Evolutionary conservation across 2,329 filamentous ascomycete genomes (phyloP).

Genomic region (Sclerotinia trifoliorum): DNA sequence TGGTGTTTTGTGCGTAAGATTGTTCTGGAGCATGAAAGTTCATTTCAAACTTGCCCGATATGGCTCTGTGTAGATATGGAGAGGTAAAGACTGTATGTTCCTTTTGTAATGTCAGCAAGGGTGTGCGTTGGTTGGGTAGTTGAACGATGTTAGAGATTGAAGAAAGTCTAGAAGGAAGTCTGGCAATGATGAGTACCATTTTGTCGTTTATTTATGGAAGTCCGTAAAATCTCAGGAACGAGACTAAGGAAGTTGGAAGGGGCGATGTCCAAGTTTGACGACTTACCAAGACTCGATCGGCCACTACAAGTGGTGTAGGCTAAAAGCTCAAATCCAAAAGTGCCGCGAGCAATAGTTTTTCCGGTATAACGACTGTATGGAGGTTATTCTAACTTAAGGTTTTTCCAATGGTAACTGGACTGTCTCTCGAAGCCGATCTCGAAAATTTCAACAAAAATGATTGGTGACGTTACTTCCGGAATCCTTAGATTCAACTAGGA

Average conservation of each 20-base stretch:
- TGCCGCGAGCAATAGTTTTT: background rate
- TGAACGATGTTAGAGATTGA: background rate
- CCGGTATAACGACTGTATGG: background rate
- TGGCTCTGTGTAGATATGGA: background rate
- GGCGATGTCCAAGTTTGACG: background rate
- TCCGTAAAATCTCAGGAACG: background rate
- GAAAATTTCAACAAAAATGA: background rate
- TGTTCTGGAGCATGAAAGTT: conserved; percentile 3
- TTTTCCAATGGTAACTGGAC: background rate
- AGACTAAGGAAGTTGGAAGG: background rate
- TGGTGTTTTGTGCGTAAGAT: background rate
- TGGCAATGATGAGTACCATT: background rate
- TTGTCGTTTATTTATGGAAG: background rate
- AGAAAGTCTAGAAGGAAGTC: background rate
- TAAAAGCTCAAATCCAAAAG: background rate
- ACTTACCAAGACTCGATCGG: conserved; percentile 8
- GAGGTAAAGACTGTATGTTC: background rate
- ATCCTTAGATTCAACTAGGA: conserved; percentile 1
- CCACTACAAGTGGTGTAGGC: background rate
- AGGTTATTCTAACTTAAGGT: background rate
- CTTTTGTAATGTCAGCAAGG: background rate
- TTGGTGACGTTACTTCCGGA: background rate
- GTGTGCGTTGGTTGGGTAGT: background rate
- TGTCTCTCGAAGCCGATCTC: background rate
- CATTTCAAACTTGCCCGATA: conserved; percentile 2